These are phyloP conservation scores for Mucor sp. DNA, from an alignment of 371 early-diverging fungal species.

Conservation along the genomic window DNA sequence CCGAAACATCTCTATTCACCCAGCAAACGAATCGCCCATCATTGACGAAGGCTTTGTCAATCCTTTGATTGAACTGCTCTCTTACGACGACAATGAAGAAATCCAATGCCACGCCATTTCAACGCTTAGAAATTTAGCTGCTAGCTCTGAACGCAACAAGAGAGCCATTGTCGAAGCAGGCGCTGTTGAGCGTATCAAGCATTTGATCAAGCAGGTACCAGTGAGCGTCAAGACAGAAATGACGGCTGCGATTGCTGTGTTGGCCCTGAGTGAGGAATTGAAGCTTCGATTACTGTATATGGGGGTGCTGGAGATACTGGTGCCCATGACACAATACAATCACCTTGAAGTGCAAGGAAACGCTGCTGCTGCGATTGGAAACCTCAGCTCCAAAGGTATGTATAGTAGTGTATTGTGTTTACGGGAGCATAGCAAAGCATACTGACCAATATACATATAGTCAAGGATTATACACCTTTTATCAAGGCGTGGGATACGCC, in stretches of 20 bases:
- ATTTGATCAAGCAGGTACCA: slow-evolving; percentile 62
- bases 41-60: slow-evolving; percentile 82
- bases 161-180: slow-evolving; percentile 79
- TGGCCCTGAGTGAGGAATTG: slow-evolving; percentile 81
- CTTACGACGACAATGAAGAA: slow-evolving; percentile 79
- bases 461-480: slow-evolving; percentile 69
- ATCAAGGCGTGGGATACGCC: slow-evolving; percentile 71
- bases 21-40: slow-evolving; percentile 84
- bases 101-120: slow-evolving; percentile 88
- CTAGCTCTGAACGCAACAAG: slow-evolving; percentile 82
- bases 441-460: slow-evolving; percentile 15
- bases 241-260: slow-evolving; percentile 87
- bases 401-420: too few relatives aligned
- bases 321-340: slow-evolving; percentile 66
- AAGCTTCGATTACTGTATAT: slow-evolving; percentile 69
- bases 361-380: slow-evolving; percentile 85
- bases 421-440: neutral
- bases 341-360: slow-evolving; percentile 81
- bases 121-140: slow-evolving; percentile 85
- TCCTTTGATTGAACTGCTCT: slow-evolving; percentile 71
- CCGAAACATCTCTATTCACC: slow-evolving; percentile 91
- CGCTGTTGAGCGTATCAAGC: slow-evolving; percentile 75
- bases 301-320: slow-evolving; percentile 68
- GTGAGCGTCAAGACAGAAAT: slow-evolving; percentile 79
- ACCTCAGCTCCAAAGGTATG: slow-evolving; percentile 73